Base-by-base conservation (phyloP, 805 yeast species). In the Teunomyces cretensis region DNA sequence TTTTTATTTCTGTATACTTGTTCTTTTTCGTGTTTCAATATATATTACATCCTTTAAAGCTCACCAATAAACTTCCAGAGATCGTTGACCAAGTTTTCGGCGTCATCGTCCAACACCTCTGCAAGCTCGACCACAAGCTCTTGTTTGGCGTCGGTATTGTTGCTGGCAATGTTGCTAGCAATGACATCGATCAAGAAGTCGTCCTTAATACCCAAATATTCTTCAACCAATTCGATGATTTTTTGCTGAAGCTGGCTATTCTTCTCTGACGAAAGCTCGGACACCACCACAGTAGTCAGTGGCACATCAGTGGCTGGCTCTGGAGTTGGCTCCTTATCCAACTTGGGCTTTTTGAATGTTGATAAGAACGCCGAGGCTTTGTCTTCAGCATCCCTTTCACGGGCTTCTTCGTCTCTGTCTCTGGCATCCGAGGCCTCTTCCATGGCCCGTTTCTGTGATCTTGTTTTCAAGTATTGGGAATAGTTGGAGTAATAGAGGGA, bases 201-300 rank as follows among this genome's bases (percentile, higher is more conserved):
- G 48, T 81, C 87, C 41, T 65, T 62, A 37, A 78, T 65, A 1
- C 85, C 86, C 39, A 81, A 57, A 45, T 69, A 76, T 45, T 79
- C 81, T 44, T 73, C 80, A 27, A 81, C 60, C 39, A 77, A 64
- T 2, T 57, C 59, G n/a, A 64, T 68, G 15, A 80, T 62, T 47
- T 70, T 72, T 0, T 54, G 52, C 27, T 64, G 63, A 17, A 79
- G 50, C 7, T 53, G 26, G 0, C 46, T 55, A 19, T 67, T 46
- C 2, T 24, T 32, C 1, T 45, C 51, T 2, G 42, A 13, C 1
- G 56, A 31, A 8, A 61, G 45, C 6, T 36, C 14, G 2, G 52
- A 39, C 7, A 60, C 42, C 4, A 30, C 33, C n/a, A 44, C 12
- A 14, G 14, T 17, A 12, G 38, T 17, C 12, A 5, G n/a, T 19